A percentile compares a stretch with the other conserved stretches of the same genome.
Evolutionary conservation across 371 early-diverging fungal genomes (phyloP).

Genomic region (Rhizopus stolonifer): DNA sequence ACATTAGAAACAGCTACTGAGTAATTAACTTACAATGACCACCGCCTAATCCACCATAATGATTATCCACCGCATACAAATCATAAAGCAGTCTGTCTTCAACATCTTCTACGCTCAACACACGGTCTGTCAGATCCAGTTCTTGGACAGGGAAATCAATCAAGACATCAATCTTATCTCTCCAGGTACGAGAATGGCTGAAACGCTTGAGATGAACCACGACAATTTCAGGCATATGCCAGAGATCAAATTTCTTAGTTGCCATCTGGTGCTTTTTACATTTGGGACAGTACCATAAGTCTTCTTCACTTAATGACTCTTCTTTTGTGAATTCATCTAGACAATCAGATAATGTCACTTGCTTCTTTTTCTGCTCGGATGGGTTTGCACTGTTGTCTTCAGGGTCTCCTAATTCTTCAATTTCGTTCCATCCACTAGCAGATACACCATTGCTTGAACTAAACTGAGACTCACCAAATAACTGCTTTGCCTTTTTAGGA

Average conservation of each 20-base stretch:
- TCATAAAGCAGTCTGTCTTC: slow-evolving; percentile 68
- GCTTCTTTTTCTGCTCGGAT: slow-evolving; percentile 13
- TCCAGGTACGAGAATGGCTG: slow-evolving; percentile 68
- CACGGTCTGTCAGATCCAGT: slow-evolving; percentile 65
- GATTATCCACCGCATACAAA: slow-evolving; percentile 85
- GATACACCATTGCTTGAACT: slow-evolving; percentile 12
- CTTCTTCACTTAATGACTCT: slow-evolving; percentile 80
- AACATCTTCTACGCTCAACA: slow-evolving; percentile 23
- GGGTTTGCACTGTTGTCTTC: slow-evolving; percentile 12
- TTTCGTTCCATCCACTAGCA: slow-evolving; percentile 29
- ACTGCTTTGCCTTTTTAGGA: slow-evolving; percentile 24
- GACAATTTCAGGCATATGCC: slow-evolving; percentile 83
- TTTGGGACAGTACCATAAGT: slow-evolving; percentile 82
- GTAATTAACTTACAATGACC: slow-evolving; percentile 77
- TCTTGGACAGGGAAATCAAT: slow-evolving; percentile 79
- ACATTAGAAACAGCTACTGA: background rate
- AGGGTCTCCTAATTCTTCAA: slow-evolving; percentile 27
- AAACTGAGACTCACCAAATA: slow-evolving; percentile 25
- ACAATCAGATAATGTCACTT: slow-evolving; percentile 72
- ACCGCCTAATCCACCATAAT: slow-evolving; percentile 90
- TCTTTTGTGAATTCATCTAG: slow-evolving; percentile 77
- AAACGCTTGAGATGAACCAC: slow-evolving; percentile 94
- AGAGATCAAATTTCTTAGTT: slow-evolving; percentile 84
- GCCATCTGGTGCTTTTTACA: slow-evolving; percentile 83
- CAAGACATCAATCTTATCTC: slow-evolving; percentile 82